Evolutionary conservation across 192 early-diverging fungal genomes (phyloP), one percentile per base, ranked within the genome.

Genomic region (Chytriomyces sp.): DNA sequence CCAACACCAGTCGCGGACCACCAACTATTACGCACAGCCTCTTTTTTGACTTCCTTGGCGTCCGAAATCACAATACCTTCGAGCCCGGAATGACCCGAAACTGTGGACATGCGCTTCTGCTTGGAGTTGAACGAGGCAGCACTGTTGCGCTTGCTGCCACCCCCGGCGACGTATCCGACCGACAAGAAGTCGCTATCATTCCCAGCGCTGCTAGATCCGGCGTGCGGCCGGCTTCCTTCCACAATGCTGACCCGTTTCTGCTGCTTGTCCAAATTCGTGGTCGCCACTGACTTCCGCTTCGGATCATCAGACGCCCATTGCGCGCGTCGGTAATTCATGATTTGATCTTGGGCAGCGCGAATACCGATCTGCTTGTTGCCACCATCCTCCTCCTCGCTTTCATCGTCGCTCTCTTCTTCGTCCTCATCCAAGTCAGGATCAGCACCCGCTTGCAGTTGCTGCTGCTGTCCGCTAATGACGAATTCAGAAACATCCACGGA

Each of bases 1-100:
- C 62, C 60, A 10, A 75, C 74, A 14, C 74, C 74, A 1, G 66
- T 69, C 39, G 32, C 49, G 41, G 64, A 68, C 74, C 74, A 75
- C 74, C 74, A 75, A 0, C 56, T 60, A 31, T 75, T 69, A 17
- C 74, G 64, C 17, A 75, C 66, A 22, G 54, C 58, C 38, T 75
- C 74, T 33, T 75, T 75, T 41, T 61, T 67, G 34, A 56, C 65
- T 55, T 75, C 64, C 25, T 58, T 69, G 5, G 65, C 54, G 58
- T 75, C 74, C 3, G 74, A 39, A 49, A 69, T 59, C 28, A 70
- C 39, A 22, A 67, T 60, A 55, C 5, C 44, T 1, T 12, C n/a
- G 62, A 49, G 36, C 25, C 33, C 52, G 31, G 19, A 40, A 19
- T 63, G 71, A 6, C 49, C 69, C 55, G 64, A 65, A 3, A 40